These are phyloP conservation scores for Aspergillus diversus DNA, from an alignment of 495 filamentous ascomycete genomes.

Conservation along the genomic window DNA sequence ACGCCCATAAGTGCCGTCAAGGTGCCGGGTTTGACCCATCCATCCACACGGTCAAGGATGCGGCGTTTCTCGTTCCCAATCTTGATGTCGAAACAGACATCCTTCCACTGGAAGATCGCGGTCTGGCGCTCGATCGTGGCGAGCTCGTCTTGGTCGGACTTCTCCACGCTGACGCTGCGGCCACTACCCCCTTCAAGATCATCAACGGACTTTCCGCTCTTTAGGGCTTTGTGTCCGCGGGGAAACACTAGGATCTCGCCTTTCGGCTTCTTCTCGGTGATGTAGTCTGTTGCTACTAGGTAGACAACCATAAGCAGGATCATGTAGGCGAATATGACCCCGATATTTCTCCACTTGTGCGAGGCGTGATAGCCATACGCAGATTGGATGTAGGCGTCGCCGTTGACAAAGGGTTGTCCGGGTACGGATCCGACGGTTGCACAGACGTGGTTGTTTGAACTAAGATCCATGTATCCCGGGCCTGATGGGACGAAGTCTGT, in stretches of 20 bases:
- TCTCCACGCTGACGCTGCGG: conserved; percentile 26
- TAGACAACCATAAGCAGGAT: too few species aligned
- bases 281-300: too few species aligned
- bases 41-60: conserved; percentile 47
- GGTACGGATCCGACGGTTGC: conserved; percentile 49
- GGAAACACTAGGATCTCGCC: too few species aligned
- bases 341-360: too few species aligned
- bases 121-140: conserved; percentile 44
- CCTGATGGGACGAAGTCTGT: conserved; percentile 52
- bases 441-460: conserved; percentile 37
- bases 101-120: conserved; percentile 71
- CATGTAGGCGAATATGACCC: too few species aligned
- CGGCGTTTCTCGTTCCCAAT: conserved; percentile 12
- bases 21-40: conserved; percentile 68
- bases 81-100: conserved; percentile 56
- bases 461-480: conserved; percentile 31
- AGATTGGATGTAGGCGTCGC: conserved; percentile 37
- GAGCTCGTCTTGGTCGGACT: neutral
- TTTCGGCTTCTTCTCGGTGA: too few species aligned
- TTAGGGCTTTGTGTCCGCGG: too few species aligned
- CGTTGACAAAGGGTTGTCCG: conserved; percentile 44
- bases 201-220: too few species aligned
- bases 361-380: too few species aligned
- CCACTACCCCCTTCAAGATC: conserved; percentile 22
- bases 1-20: conserved; percentile 64